These are phyloP conservation scores for Ceratobasidium sp. DNA, from an alignment of 1,284 basidiomycete species.

Conservation along the genomic window DNA sequence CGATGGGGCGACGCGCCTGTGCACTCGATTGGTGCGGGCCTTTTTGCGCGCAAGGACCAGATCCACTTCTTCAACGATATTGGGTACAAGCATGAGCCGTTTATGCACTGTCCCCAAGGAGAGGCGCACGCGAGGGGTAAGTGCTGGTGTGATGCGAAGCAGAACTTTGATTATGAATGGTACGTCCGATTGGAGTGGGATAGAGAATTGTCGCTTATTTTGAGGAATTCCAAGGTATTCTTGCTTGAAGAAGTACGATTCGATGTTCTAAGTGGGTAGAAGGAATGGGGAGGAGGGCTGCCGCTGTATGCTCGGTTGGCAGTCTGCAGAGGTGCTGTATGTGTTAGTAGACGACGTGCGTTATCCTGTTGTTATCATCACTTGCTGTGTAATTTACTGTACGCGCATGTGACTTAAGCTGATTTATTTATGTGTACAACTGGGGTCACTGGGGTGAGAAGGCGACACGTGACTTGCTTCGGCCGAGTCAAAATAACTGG, in stretches of 20 bases:
- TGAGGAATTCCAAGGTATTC: constrained; percentile 73
- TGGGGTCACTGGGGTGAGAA: not conserved
- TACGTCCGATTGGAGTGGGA: constrained; percentile 38
- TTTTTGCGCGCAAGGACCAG: constrained; percentile 76
- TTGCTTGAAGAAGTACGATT: constrained; percentile 76
- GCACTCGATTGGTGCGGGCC: constrained; percentile 80
- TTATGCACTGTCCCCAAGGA: constrained; percentile 72
- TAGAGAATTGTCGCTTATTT: constrained; percentile 62
- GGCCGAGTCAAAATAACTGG: constrained; percentile 39
- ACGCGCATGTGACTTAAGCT: constrained; percentile 3
- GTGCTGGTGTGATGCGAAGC: constrained; percentile 52
- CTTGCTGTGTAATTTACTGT: constrained; percentile 23
- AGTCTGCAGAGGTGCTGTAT: not conserved
- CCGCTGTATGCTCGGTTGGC: not conserved
- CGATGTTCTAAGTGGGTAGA: constrained; percentile 59
- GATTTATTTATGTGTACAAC: constrained; percentile 24
- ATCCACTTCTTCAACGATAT: constrained; percentile 76
- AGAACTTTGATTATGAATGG: constrained; percentile 51
- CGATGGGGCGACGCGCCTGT: constrained; percentile 91
- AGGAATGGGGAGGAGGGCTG: not conserved
- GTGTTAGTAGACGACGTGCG: constrained; percentile 1
- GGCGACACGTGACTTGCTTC: constrained; percentile 12
- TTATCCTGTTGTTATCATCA: constrained; percentile 15
- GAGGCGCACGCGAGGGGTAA: constrained; percentile 65
- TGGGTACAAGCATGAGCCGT: constrained; percentile 72